Base-by-base conservation (phyloP, 1,139 yeast genomes). In the Taphrina deformans region DNA sequence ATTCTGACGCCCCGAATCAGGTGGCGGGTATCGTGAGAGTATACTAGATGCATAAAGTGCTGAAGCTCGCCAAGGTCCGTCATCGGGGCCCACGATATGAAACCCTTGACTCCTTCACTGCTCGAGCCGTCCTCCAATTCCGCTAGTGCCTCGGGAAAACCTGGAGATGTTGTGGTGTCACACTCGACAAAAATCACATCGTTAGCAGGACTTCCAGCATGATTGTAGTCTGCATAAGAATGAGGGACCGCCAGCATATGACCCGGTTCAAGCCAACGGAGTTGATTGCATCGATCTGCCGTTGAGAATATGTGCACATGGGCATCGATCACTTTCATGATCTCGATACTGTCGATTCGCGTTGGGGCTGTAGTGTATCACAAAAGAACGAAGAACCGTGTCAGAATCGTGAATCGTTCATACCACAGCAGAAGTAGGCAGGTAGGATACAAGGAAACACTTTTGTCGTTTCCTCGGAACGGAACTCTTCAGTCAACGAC, bases 81-180 rank as follows among this genome's bases (percentile, higher is more conserved):
- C 50, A 59, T 24, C n/a, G 63, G 63, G 16, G 63, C 56, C 63
- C 63, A 59, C 3, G 63, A 55, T 10, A 59, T 35, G 14, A 59
- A 38, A n/a, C 55, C 56, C 4, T 29, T 31, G 18, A 59, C 21
- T 27, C 14, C 24, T 12, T 14, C 21, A 12, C 29, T 44, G 23
- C 16, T 24, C n/a, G 56, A 40, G 9, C 50, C 63, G 14, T 59
- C 63, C 12, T 27, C 12, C 12, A 59, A 6, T 38, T 50, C 63
- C 21, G 18, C 48, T 5, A 59, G 27, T 5, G 33, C 48, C 12
- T 18, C 46, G 26, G 35, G 48, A 16, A 46, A 50, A 31, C 33
- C 62, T 10, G 26, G 23, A 12, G 55, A n/a, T 21, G 31, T 27
- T 6, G 12, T 12, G 14, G 55, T 52, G 26, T 59, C 63, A 23